Percentiles rank a stretch among this genome's conserved stretches.
phyloP scores from a whole-genome alignment of 768 basidiomycete species.

The Boletus pseudo-olivaceus region DNA sequence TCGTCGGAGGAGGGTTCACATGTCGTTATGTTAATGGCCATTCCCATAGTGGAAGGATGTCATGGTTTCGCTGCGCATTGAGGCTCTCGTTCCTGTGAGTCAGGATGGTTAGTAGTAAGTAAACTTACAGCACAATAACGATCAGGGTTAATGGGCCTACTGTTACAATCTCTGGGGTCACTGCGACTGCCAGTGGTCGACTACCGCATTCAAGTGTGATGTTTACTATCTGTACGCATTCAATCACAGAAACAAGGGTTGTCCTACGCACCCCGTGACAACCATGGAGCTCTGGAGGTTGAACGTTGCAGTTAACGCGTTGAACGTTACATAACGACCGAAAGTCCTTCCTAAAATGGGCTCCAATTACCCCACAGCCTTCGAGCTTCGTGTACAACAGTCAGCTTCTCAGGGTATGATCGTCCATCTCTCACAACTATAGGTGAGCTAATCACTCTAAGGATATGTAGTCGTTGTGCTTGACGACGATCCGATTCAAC shows the following conservation, averaged over 20 bases:
- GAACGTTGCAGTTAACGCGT: too few species aligned
- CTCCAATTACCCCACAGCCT: too few species aligned
- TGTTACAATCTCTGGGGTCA: neutral
- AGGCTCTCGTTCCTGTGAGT: neutral
- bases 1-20: neutral
- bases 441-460: too few species aligned
- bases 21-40: neutral
- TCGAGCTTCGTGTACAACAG: neutral
- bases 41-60: neutral
- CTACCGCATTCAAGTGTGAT: too few species aligned
- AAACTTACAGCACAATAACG: neutral
- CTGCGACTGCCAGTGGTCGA: too few species aligned
- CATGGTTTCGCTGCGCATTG: neutral
- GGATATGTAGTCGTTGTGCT: neutral
- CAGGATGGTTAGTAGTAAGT: neutral
- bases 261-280: neutral
- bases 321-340: too few species aligned
- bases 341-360: neutral
- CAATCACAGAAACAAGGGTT: neutral
- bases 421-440: too few species aligned
- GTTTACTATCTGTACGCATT: neutral
- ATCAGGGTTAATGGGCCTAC: neutral
- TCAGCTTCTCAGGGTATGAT: neutral
- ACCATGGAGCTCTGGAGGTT: too few species aligned
- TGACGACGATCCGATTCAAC: neutral